Base-by-base conservation (phyloP, 768 basidiomycete genomes). In the Tricholoma sp. region DNA sequence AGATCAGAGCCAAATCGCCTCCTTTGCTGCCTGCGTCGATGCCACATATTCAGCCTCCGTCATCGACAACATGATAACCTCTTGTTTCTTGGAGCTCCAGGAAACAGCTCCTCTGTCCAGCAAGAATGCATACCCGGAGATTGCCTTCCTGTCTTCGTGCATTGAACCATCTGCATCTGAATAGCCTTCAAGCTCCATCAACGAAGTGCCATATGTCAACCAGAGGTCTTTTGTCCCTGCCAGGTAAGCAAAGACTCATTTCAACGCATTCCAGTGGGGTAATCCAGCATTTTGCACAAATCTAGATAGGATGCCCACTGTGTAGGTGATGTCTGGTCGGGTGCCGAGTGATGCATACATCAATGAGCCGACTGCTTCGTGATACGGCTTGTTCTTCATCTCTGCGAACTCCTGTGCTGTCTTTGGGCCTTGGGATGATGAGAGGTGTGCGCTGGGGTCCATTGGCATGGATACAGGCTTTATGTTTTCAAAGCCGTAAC, bases 261-360 rank as follows among this genome's bases (percentile, higher is more conserved):
- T 56, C 24, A 56, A 34, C 15, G 55, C 55, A 18, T 56, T 29
- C 55, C 55, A 56, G 28, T 56, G 49, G 28, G 55, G 53, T 7
- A 18, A 44, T 1, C 66, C 66, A 3, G 73, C 74, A 54, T 73
- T 73, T 10, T 60, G 45, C 20, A 64, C 52, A 64, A 70, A 76
- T 10, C 63, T n/a, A n/a, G n/a, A n/a, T n/a, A n/a, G n/a, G n/a
- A n/a, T n/a, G n/a, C n/a, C n/a, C n/a, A n/a, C n/a, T n/a, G n/a
- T n/a, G n/a, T n/a, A n/a, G n/a, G n/a, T n/a, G n/a, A n/a, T n/a
- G n/a, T n/a, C n/a, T n/a, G n/a, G n/a, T n/a, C n/a, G n/a, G n/a
- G n/a, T n/a, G n/a, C n/a, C n/a, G n/a, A n/a, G n/a, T n/a, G n/a
- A n/a, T n/a, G n/a, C n/a, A n/a, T n/a, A n/a, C n/a, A n/a, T n/a